Conservation (phyloP, 345 rosid species). For the Citrus glauca region DNA sequence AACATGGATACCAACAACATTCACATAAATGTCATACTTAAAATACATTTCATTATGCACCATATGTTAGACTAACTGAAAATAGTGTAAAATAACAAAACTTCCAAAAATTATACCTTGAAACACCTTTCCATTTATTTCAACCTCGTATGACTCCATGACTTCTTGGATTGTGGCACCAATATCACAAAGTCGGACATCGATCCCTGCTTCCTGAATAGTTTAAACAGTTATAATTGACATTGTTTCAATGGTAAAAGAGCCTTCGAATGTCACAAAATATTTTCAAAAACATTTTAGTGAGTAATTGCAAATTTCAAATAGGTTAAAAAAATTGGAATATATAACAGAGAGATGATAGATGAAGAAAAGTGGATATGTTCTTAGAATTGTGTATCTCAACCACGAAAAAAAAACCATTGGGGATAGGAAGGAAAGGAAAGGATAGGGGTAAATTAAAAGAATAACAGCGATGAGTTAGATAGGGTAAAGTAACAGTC, state of each 20-base stretch:
- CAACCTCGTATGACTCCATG: constrained; percentile 97
- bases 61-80: neutral
- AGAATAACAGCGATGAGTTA: neutral
- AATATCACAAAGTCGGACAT: constrained; percentile 91
- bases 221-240: constrained; percentile 5
- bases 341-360: neutral
- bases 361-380: neutral
- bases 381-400: too few relatives aligned
- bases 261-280: neutral
- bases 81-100: neutral
- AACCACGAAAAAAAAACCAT: neutral
- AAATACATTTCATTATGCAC: neutral
- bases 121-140: constrained; percentile 86
- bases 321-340: neutral
- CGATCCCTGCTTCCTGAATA: constrained; percentile 86
- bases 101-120: constrained; percentile 54
- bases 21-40: neutral
- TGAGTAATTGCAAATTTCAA: neutral
- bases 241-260: neutral
- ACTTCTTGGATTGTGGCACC: constrained; percentile 99
- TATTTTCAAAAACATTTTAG: neutral
- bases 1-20: neutral
- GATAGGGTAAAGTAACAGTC: neutral
- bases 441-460: neutral
- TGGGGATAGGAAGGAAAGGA: neutral